Base-by-base conservation (phyloP, 768 basidiomycete genomes). In the Phanerochaete carnosa region DNA sequence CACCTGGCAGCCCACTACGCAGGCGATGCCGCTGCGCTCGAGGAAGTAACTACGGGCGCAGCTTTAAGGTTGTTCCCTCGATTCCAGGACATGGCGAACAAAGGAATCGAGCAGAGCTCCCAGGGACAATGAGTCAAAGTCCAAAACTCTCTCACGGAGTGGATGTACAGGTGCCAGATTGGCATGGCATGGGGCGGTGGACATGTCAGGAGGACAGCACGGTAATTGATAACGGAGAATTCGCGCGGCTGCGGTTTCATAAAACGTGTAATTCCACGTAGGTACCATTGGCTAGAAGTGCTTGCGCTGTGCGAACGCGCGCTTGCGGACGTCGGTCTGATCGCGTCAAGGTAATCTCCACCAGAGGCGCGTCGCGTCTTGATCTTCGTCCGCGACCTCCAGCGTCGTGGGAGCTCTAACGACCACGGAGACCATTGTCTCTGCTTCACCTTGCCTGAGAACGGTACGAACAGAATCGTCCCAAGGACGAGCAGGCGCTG, bases 1-100 rank as follows among this genome's bases (percentile, higher is more conserved):
- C 80, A 85, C 59, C 60, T 86, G 3, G 75, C 82, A 61, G 70
- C 78, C 1, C 79, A 83, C 70, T 87, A 83, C 65, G 70, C 68
- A 13, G 61, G 64, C 28, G 75, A 83, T 33, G 60, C 69, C 33
- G 66, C 64, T 45, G 78, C 73, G 52, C 69, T 87, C n/a, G 67
- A 76, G 22, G 69, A 66, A 57, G 70, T 90, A 32, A 70, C 80
- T 72, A 70, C 75, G 39, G 66, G 68, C 22, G 90, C 89, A 64
- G 82, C 84, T 5, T 66, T 82, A 12, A 65, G 66, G 45, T 74
- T 91, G 37, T 83, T 88, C 71, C 79, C 50, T 6, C 22, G 65
- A 15, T 60, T 57, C 80, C 28, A 12, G 47, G 7, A 2, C 7
- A 56, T 19, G 37, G 19, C 33, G 15, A 12, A 29, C n/a, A 22